phyloP scores from a whole-genome alignment of 768 basidiomycete species.

The Agaricus subrufescens region DNA sequence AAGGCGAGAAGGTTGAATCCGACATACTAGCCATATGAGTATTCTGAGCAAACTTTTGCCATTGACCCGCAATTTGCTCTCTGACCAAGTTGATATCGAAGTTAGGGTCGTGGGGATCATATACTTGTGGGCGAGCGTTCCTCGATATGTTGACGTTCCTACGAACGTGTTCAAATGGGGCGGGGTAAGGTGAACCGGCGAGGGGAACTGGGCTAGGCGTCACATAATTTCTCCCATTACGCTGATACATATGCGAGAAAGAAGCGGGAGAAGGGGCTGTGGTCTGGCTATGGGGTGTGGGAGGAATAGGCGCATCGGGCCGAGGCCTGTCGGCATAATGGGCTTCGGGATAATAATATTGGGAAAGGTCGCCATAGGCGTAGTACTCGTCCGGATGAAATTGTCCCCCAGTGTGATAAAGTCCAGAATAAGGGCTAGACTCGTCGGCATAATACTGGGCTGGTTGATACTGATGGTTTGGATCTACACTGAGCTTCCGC shows the following conservation, averaged over 20 bases:
- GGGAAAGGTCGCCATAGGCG: slow-evolving; percentile 39
- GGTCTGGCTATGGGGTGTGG: slow-evolving; percentile 73
- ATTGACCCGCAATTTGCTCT: slow-evolving; percentile 70
- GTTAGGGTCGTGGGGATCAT: slow-evolving; percentile 23
- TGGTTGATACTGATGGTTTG: neutral
- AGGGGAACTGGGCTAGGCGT: slow-evolving; percentile 47
- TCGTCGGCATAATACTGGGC: slow-evolving; percentile 5
- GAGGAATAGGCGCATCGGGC: slow-evolving; percentile 73
- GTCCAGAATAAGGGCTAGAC: slow-evolving; percentile 6
- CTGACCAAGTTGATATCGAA: slow-evolving; percentile 46
- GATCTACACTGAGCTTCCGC: slow-evolving; percentile 3
- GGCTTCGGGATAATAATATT: slow-evolving; percentile 14
- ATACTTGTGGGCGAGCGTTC: slow-evolving; percentile 24
- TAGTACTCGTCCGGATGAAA: slow-evolving; percentile 40
- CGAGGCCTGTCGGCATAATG: slow-evolving; percentile 29
- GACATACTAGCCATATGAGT: slow-evolving; percentile 51
- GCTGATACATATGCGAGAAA: slow-evolving; percentile 35
- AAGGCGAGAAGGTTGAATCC: slow-evolving; percentile 76
- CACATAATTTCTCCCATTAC: slow-evolving; percentile 29
- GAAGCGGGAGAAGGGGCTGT: slow-evolving; percentile 73
- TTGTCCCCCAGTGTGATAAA: neutral
- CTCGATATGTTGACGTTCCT: slow-evolving; percentile 37
- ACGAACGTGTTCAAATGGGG: slow-evolving; percentile 70
- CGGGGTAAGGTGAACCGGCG: slow-evolving; percentile 75
- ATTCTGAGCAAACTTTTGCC: slow-evolving; percentile 76